phyloP scores from a whole-genome alignment of 169 alveolate genomes.

The Eimeria acervulina region DNA sequence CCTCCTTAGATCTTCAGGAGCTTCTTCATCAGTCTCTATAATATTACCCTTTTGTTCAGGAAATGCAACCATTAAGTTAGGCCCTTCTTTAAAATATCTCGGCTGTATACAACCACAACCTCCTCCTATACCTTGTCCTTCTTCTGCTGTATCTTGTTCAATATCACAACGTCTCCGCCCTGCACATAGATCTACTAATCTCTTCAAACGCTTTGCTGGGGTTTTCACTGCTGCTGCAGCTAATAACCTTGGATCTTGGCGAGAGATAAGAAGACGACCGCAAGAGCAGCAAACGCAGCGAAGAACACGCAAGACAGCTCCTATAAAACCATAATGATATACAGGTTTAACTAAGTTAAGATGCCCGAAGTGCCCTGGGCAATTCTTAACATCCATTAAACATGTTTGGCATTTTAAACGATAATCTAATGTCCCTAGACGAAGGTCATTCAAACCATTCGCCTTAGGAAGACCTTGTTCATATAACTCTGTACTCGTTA shows the following conservation, averaged over 20 bases:
- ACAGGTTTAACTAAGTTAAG: slow-evolving; percentile 97
- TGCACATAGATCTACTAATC: slow-evolving; percentile 80
- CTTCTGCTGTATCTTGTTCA: slow-evolving; percentile 50
- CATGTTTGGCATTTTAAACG: slow-evolving; percentile 97
- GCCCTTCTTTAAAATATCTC: slow-evolving; percentile 93
- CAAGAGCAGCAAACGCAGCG: slow-evolving; percentile 98
- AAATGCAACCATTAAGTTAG: slow-evolving; percentile 92
- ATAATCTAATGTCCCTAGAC: slow-evolving; percentile 99
- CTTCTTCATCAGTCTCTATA: slow-evolving; percentile 75
- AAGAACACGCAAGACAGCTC: slow-evolving; percentile 95
- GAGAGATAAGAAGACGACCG: slow-evolving; percentile 94
- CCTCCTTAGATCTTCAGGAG: slow-evolving; percentile 83
- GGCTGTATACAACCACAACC: slow-evolving; percentile 97
- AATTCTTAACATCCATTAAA: slow-evolving; percentile 96
- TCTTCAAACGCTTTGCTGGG: slow-evolving; percentile 88
- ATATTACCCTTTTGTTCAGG: slow-evolving; percentile 89
- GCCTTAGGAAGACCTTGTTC: slow-evolving; percentile 95
- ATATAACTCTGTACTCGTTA: slow-evolving; percentile 93
- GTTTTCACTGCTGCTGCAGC: slow-evolving; percentile 88
- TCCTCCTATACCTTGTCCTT: slow-evolving; percentile 43
- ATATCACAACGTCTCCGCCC: slow-evolving; percentile 49
- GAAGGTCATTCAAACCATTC: slow-evolving; percentile 95
- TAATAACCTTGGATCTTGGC: slow-evolving; percentile 90
- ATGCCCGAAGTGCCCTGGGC: slow-evolving; percentile 99
- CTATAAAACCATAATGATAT: slow-evolving; percentile 94